Conservation (phyloP, 345 rosid species). For the Aquilaria yunnanensis region DNA sequence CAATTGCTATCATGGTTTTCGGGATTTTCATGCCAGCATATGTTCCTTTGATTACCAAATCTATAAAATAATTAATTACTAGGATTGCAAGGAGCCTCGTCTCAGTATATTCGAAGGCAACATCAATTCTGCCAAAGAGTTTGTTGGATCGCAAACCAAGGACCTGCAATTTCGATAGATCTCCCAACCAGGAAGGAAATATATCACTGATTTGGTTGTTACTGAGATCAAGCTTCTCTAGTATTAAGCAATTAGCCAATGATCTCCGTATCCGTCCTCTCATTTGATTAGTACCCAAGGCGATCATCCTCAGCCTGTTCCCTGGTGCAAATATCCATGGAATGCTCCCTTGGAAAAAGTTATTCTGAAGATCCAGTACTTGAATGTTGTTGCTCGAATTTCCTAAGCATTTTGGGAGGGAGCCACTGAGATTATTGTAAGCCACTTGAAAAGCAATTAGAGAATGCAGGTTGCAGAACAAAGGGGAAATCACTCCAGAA, state of each 20-base stretch:
- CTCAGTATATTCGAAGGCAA: background rate
- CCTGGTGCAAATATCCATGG: background rate
- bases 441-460: background rate
- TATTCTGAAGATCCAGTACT: background rate
- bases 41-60: slow-evolving; percentile 16
- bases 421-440: slow-evolving; percentile 23
- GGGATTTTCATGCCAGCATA: background rate
- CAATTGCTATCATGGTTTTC: too few relatives aligned
- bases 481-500: slow-evolving; percentile 6
- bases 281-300: slow-evolving; percentile 9
- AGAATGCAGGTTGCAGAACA: slow-evolving; percentile 10
- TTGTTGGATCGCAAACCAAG: slow-evolving; percentile 20
- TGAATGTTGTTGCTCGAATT: slow-evolving; percentile 3
- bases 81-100: too few relatives aligned
- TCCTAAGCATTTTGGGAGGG: slow-evolving; percentile 13
- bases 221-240: slow-evolving; percentile 25
- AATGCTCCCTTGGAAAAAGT: slow-evolving; percentile 14
- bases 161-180: slow-evolving; percentile 15
- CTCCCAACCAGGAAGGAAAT: slow-evolving; percentile 25
- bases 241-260: slow-evolving; percentile 9
- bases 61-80: slow-evolving; percentile 2
- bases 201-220: slow-evolving; percentile 22
- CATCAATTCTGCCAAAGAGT: slow-evolving; percentile 9
- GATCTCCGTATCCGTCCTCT: slow-evolving; percentile 16
- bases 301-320: slow-evolving; percentile 3